phyloP scores from a whole-genome alignment of 306 rosid genomes.

The Quercus cerris region DNA sequence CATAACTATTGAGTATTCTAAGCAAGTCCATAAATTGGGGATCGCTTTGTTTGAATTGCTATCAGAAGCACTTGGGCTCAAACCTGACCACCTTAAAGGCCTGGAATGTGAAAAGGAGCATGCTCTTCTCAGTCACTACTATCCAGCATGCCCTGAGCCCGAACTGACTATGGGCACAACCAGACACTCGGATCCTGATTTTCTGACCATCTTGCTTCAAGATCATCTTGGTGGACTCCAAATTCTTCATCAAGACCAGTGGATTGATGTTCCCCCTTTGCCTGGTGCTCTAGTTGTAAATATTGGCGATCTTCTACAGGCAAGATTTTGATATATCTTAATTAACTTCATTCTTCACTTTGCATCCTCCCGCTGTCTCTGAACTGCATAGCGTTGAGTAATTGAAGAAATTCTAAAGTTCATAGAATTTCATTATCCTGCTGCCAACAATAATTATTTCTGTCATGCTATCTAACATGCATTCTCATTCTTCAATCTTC shows the following conservation, averaged over 20 bases:
- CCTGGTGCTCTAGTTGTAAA: slow-evolving; percentile 48
- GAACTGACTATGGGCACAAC: slow-evolving; percentile 40
- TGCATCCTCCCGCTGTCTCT: too few relatives aligned
- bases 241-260: slow-evolving; percentile 30
- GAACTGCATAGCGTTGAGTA: background rate
- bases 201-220: slow-evolving; percentile 57
- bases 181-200: slow-evolving; percentile 50
- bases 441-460: background rate
- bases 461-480: background rate
- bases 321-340: background rate
- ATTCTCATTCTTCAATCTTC: background rate
- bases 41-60: slow-evolving; percentile 36
- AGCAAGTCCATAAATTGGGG: slow-evolving; percentile 35
- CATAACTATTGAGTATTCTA: slow-evolving; percentile 34
- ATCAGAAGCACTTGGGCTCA: slow-evolving; percentile 65
- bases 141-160: slow-evolving; percentile 70
- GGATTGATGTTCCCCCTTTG: slow-evolving; percentile 44
- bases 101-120: slow-evolving; percentile 50
- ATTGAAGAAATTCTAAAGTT: background rate
- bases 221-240: slow-evolving; percentile 62
- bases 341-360: too few relatives aligned
- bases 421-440: background rate
- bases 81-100: slow-evolving; percentile 32
- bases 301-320: slow-evolving; percentile 54
- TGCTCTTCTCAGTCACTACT: slow-evolving; percentile 40